Evolutionary conservation across 164 flowering plant species (phyloP).

Genomic region (Kalanchoe fedtschenkoi): DNA sequence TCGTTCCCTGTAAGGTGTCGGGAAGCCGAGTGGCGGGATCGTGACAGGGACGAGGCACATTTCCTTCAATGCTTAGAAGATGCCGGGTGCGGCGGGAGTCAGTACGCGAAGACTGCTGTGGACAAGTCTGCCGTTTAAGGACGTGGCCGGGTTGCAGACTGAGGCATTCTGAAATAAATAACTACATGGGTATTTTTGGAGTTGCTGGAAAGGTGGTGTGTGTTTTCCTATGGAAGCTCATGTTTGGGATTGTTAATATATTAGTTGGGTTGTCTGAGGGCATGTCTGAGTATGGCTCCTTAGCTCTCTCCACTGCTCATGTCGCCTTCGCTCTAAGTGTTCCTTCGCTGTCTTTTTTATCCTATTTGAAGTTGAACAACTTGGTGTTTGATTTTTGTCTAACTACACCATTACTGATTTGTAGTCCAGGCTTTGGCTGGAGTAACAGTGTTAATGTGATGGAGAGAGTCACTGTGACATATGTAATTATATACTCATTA

Average conservation of each 20-base stretch:
- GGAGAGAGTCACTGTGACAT: background rate
- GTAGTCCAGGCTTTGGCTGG: background rate
- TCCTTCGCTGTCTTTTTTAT: background rate
- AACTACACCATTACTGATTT: background rate
- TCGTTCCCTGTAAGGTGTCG: conserved; percentile 3
- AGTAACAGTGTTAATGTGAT: background rate
- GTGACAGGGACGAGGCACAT: conserved; percentile 23
- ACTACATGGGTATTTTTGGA: conserved; percentile 48
- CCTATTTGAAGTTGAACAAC: background rate
- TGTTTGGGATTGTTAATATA: conserved; percentile 79
- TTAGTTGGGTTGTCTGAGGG: conserved; percentile 88
- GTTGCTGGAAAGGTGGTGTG: conserved; percentile 52
- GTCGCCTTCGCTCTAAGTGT: conserved; percentile 77
- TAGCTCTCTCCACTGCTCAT: conserved; percentile 75
- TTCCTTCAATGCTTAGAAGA: conserved; percentile 16
- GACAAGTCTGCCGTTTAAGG: conserved; percentile 40
- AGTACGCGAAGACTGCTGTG: conserved; percentile 25
- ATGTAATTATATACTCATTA: too few relatives aligned
- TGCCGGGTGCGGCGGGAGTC: conserved; percentile 7
- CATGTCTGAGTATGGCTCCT: conserved; percentile 94
- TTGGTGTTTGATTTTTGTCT: too few relatives aligned
- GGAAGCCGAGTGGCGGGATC: conserved; percentile 2
- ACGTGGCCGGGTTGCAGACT: conserved; percentile 62
- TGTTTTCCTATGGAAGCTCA: conserved; percentile 61
- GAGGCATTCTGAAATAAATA: conserved; percentile 82